Percentiles rank a stretch among this genome's conserved stretches.
These are phyloP conservation scores for Panicum virgatum DNA, from an alignment of 202 grass and related monocot genomes.

Conservation along the genomic window DNA sequence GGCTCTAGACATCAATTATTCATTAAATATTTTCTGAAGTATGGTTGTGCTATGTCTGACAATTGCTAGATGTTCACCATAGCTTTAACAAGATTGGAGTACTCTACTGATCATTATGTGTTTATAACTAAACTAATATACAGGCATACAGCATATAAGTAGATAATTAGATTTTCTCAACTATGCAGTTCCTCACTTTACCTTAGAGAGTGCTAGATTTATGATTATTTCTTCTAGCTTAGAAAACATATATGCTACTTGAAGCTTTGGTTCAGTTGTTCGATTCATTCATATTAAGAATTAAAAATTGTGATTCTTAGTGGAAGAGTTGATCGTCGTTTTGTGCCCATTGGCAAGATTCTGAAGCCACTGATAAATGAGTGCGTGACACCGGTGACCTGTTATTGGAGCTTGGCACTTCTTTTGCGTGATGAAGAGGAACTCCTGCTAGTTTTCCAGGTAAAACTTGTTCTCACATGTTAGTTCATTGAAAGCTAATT, in stretches of 20 bases:
- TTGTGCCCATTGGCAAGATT: slow-evolving; percentile 84
- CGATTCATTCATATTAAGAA: slow-evolving; percentile 26
- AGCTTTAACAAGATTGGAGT: background rate
- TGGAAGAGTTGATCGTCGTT: slow-evolving; percentile 61
- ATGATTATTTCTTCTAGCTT: slow-evolving; percentile 1
- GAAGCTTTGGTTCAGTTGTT: slow-evolving; percentile 21
- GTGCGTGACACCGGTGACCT: slow-evolving; percentile 74
- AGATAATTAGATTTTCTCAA: background rate
- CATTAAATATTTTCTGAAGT: background rate
- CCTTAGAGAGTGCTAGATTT: background rate
- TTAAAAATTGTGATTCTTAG: slow-evolving; percentile 47
- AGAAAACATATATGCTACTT: slow-evolving; percentile 15
- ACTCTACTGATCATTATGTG: background rate
- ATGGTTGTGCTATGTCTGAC: background rate
- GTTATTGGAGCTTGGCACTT: slow-evolving; percentile 79
- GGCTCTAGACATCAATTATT: background rate
- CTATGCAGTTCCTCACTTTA: background rate
- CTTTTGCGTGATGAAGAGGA: slow-evolving; percentile 75
- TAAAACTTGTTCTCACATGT: slow-evolving; percentile 32
- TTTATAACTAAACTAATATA: background rate
- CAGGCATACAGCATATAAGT: background rate
- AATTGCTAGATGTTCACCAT: background rate
- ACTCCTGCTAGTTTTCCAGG: slow-evolving; percentile 76
- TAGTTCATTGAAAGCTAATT: background rate
- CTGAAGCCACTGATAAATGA: slow-evolving; percentile 72